Evolutionary conservation across 2,329 filamentous ascomycete genomes (phyloP), one percentile per base, ranked within the genome.

Genomic region (Hypomyces rosellus): DNA sequence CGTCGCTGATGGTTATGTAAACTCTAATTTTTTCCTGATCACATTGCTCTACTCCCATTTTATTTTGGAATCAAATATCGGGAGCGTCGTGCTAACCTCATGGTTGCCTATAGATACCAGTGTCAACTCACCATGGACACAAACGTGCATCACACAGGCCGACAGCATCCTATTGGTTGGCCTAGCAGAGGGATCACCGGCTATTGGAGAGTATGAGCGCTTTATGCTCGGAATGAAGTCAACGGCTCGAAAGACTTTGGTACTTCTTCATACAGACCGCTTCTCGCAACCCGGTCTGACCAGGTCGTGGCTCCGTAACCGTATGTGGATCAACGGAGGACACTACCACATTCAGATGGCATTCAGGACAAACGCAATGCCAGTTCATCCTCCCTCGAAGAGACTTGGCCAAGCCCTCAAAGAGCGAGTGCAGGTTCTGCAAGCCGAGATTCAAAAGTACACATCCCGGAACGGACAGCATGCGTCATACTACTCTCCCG

Each of bases 281-380:
- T 97, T 91, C 66, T 95, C 89, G 40, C 77, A 81, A 0, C 85
- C 90, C 4, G 93, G 93, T 0, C 67, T 96, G 34, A 96, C 93
- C 0, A 77, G 93, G 46, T 82, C 86, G 33, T 99, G 93, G 93
- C 72, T 99, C 13, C 83, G 85, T 54, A 96, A 96, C 61, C 85
- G 93, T 1, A 84, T 95, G 54, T 99, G 93, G 93, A 93, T 99
- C 68, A 99, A 97, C 58, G 93, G 93, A 14, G 92, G 92, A 5
- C 95, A 99, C 65, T 93, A 95, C 63, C 93, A 99, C 59, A 88
- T 99, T 12, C 93, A 99, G 62, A 97, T 99, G 93, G 79, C 87
- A 0, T 92, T 93, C 66, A 82, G 86, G 37, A 78, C 85, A 3
- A 85, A 87, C 42, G 74, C 85, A 1, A 85, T 95, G 56, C 88